These are phyloP conservation scores for Chaetomium cochliodes DNA, from an alignment of 495 filamentous ascomycete species.

Conservation along the genomic window DNA sequence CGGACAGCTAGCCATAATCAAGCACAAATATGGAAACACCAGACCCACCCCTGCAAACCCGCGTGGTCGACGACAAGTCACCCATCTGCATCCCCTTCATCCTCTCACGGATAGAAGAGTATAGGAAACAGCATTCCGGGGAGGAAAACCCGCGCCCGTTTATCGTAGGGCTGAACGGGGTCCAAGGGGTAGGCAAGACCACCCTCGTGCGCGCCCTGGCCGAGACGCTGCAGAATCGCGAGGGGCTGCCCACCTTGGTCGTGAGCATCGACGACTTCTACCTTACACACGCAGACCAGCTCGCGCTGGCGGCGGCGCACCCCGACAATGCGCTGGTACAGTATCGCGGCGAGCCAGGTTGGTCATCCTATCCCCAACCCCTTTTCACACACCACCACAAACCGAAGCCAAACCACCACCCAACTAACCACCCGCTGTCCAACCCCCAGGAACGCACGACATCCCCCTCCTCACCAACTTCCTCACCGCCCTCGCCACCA, in stretches of 20 bases:
- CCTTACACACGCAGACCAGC: slow-evolving; percentile 68
- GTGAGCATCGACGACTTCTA: slow-evolving; percentile 93
- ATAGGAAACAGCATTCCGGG: slow-evolving; percentile 41
- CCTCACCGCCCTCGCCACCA: slow-evolving; percentile 58
- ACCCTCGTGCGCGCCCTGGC: slow-evolving; percentile 74
- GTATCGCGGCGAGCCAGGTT: slow-evolving; percentile 74
- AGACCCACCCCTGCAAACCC: slow-evolving; percentile 32
- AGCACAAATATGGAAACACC: slow-evolving; percentile 14
- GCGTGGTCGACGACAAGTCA: slow-evolving; percentile 79
- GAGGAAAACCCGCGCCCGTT: slow-evolving; percentile 45
- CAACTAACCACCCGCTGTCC: not conserved
- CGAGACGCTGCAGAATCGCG: slow-evolving; percentile 61
- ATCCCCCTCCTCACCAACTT: slow-evolving; percentile 60
- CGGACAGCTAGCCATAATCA: not conserved
- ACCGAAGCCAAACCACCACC: not conserved
- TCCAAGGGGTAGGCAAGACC: slow-evolving; percentile 90
- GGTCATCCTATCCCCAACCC: slow-evolving; percentile 15
- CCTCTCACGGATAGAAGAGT: slow-evolving; percentile 58
- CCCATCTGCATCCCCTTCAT: slow-evolving; percentile 84
- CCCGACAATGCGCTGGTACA: slow-evolving; percentile 73
- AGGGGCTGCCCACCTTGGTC: slow-evolving; percentile 69
- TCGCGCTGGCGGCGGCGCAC: slow-evolving; percentile 62
- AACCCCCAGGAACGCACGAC: slow-evolving; percentile 72
- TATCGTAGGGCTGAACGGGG: slow-evolving; percentile 61
- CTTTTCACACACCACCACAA: not conserved